Conservation (phyloP, 2,329 filamentous ascomycete species). For the Fusarium hostae region DNA sequence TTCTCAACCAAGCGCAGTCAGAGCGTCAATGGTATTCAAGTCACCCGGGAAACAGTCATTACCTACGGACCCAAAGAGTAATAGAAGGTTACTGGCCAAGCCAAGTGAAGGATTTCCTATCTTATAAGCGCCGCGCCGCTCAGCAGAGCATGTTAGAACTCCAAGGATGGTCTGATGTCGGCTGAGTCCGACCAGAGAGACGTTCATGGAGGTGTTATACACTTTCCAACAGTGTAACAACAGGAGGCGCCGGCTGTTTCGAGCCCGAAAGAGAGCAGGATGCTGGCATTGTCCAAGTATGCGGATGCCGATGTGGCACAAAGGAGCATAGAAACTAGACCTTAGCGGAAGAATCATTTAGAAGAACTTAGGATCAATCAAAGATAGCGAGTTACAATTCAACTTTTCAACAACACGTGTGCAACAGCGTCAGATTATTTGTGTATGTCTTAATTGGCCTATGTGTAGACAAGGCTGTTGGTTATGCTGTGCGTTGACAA, state of each 20-base stretch:
- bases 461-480: not conserved
- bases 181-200: not conserved
- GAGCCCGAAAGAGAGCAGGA: not conserved
- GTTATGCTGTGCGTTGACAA: not conserved
- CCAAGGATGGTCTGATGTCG: constrained; percentile 4
- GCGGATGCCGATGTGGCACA: not conserved
- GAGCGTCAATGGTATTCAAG: constrained; percentile 36
- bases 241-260: constrained; percentile 1
- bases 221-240: not conserved
- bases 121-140: constrained; percentile 24
- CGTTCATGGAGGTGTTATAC: constrained; percentile 2
- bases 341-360: not conserved
- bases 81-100: not conserved
- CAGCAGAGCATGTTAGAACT: constrained; percentile 4
- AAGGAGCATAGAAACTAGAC: not conserved
- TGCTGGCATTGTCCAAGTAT: not conserved
- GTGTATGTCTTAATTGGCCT: not conserved
- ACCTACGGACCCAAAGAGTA: constrained; percentile 31
- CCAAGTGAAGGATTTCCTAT: not conserved
- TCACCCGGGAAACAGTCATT: constrained; percentile 43
- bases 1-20: constrained; percentile 33
- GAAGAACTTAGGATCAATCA: not conserved
- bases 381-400: not conserved
- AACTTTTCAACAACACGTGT: not conserved
- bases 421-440: not conserved